Evolutionary conservation across 306 rosid genomes (phyloP).

Genomic region (Phaseolus lunatus): DNA sequence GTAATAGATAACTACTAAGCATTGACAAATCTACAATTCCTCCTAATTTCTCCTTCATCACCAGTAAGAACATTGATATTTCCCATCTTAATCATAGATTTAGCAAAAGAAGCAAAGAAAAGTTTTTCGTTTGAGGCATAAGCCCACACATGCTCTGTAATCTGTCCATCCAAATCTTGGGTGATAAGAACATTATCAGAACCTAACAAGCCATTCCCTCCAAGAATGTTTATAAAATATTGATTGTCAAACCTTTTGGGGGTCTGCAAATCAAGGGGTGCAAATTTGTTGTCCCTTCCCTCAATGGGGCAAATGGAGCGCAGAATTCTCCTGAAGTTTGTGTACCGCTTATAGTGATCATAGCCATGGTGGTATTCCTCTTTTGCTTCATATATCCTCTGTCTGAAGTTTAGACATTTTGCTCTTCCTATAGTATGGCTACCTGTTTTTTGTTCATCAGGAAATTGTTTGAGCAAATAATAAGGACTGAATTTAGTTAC

Average conservation of each 20-base stretch:
- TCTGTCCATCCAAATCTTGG: conserved; percentile 63
- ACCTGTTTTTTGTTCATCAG: conserved; percentile 50
- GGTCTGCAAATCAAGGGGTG: conserved; percentile 75
- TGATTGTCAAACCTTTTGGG: conserved; percentile 82
- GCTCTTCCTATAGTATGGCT: conserved; percentile 94
- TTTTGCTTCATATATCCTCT: conserved; percentile 64
- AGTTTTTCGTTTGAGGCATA: conserved; percentile 70
- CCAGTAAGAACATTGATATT: conserved; percentile 76
- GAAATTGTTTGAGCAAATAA: too few species aligned
- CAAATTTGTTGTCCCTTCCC: conserved; percentile 62
- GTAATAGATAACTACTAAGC: neutral
- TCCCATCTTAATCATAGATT: conserved; percentile 87
- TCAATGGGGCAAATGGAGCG: conserved; percentile 74
- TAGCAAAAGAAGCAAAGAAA: conserved; percentile 74
- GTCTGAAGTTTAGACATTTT: conserved; percentile 76
- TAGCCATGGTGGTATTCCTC: conserved; percentile 48
- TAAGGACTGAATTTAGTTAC: neutral
- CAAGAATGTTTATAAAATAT: conserved; percentile 70
- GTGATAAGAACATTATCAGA: conserved; percentile 76
- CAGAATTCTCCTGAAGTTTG: conserved; percentile 64
- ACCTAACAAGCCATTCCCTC: conserved; percentile 78
- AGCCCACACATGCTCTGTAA: conserved; percentile 62
- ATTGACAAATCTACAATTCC: conserved; percentile 74
- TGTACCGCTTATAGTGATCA: conserved; percentile 71
- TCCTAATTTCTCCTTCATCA: conserved; percentile 71